Conservation (phyloP, 2,329 filamentous ascomycete species). For the Aspergillus amoenus region DNA sequence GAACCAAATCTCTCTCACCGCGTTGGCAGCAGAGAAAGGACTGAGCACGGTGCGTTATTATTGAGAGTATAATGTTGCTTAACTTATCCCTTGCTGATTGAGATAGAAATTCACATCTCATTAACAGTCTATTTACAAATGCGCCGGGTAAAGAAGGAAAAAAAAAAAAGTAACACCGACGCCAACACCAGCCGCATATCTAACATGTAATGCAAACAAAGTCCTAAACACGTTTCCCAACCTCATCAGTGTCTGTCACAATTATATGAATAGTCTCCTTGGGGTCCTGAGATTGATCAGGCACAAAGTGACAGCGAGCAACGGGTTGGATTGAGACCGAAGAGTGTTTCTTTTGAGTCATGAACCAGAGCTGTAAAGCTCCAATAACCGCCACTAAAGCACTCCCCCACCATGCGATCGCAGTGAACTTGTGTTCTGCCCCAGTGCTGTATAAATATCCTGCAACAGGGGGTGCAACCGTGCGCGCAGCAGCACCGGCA, state of each 20-base stretch:
- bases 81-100: background rate
- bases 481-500: constrained; percentile 69
- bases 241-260: constrained; percentile 26
- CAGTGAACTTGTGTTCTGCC: constrained; percentile 56
- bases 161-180: background rate
- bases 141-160: background rate
- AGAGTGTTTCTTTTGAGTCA: constrained; percentile 50
- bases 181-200: background rate
- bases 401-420: constrained; percentile 64
- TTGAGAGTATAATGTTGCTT: no score
- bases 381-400: constrained; percentile 57
- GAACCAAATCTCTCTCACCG: constrained; percentile 11
- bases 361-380: constrained; percentile 56
- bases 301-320: constrained; percentile 26
- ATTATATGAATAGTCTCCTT: constrained; percentile 30
- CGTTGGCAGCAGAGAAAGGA: background rate
- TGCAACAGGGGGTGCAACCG: constrained; percentile 66
- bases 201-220: no score
- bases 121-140: background rate
- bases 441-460: constrained; percentile 67
- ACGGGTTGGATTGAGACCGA: constrained; percentile 39
- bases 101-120: background rate
- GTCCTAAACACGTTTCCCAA: background rate
- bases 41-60: background rate
- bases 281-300: constrained; percentile 16